Evolutionary conservation across 768 basidiomycete species (phyloP), one percentile per base, ranked within the genome.

Genomic region (Suillus brevipes): DNA sequence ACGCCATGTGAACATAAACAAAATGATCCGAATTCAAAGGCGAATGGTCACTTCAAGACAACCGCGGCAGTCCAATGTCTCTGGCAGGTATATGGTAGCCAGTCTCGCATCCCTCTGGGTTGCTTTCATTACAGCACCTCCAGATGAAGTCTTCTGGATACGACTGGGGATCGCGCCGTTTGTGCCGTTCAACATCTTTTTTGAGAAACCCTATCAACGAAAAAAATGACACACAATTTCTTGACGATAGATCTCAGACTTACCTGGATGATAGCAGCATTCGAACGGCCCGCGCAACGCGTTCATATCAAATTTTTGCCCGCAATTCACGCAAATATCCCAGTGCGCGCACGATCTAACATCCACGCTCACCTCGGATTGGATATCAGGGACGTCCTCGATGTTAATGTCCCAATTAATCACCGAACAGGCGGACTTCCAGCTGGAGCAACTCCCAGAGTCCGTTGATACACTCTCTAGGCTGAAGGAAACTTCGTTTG

Each of bases 211-310:
- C 57, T 58, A 38, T 25, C 1, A 25, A 58, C 16, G 4, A 57
- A 25, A 1, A 25, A 38, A 3, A 58, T 18, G 5, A 58, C 5
- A 14, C 38, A 40, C 25, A 9, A 16, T 6, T 40, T 16, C 37
- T 37, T 6, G 83, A 40, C 72, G 67, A 20, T 69, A 38, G 6
- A 79, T 77, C 68, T 85, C 82, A 20, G 23, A 66, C 80, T 60
- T 62, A 85, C 86, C 85, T 50, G 83, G 80, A 76, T 87, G 86
- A 67, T 83, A 85, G 20, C 65, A 55, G 65, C 85, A 87, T 64
- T 83, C 83, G 4, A 74, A 77, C 5, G 79, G 75, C 23, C 72
- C 78, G 53, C 80, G 73, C 50, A 71, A 66, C 6, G 69, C 72
- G 14, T 78, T 77, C 50, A 77, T 73, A 65, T 86, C 84, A 66